These are phyloP conservation scores for Globisporangium spinosum DNA, from an alignment of 352 stramenopile genomes.

Conservation along the genomic window DNA sequence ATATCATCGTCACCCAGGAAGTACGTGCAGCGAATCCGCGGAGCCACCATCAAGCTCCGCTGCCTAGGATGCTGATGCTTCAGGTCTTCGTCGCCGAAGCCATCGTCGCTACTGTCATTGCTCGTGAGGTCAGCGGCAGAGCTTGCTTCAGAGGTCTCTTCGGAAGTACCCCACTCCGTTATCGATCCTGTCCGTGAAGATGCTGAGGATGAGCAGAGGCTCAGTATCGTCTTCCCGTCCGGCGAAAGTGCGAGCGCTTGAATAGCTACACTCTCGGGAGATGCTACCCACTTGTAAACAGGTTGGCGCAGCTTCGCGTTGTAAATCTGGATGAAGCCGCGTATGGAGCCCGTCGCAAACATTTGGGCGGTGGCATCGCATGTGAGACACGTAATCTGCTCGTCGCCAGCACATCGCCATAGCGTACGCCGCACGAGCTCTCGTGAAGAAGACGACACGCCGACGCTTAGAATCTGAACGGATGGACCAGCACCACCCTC, in stretches of 20 bases:
- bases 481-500: no score
- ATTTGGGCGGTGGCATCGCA: not conserved
- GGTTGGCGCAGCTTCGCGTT: conserved; percentile 16
- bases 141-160: conserved; percentile 4
- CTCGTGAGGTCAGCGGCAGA: conserved; percentile 1
- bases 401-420: not conserved
- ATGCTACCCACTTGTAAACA: conserved; percentile 5
- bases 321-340: conserved; percentile 10
- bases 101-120: conserved; percentile 16
- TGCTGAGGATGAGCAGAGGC: not conserved
- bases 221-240: conserved; percentile 10
- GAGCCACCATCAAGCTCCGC: not conserved
- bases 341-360: conserved; percentile 10
- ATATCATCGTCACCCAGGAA: not conserved
- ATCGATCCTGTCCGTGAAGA: not conserved
- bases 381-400: conserved; percentile 13
- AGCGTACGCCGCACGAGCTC: conserved; percentile 6
- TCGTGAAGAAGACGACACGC: not conserved
- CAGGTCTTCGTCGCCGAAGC: not conserved
- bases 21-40: conserved; percentile 9
- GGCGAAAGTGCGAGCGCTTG: conserved; percentile 14
- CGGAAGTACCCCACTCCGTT: conserved; percentile 14
- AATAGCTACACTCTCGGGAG: not conserved
- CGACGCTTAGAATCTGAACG: conserved; percentile 1
- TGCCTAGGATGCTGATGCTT: not conserved